Percentiles rank a stretch among this genome's conserved stretches.
These are phyloP conservation scores for Ziziphus jujuba DNA, from an alignment of 306 rosid genomes.

Conservation along the genomic window DNA sequence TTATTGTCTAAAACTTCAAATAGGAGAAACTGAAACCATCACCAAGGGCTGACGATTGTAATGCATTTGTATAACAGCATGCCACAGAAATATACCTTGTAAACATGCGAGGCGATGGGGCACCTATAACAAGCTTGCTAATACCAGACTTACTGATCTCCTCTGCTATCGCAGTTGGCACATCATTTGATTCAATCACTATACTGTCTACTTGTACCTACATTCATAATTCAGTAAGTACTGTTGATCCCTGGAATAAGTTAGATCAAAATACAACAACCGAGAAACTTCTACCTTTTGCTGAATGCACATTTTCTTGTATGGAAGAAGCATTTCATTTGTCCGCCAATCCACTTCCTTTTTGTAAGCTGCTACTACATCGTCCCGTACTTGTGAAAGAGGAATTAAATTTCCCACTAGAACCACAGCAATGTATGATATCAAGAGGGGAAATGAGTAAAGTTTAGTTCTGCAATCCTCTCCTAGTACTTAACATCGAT, in stretches of 20 bases:
- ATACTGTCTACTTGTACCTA: constrained; percentile 78
- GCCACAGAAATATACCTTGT: constrained; percentile 48
- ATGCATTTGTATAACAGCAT: constrained; percentile 11
- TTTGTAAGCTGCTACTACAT: constrained; percentile 57
- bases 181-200: constrained; percentile 76
- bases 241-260: constrained; percentile 15
- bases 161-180: constrained; percentile 64
- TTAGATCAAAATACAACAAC: constrained; percentile 20
- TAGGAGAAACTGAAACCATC: not conserved
- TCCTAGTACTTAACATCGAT: too few relatives aligned
- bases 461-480: not conserved
- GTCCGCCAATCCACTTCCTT: constrained; percentile 69
- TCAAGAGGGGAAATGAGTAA: not conserved
- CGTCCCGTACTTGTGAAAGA: constrained; percentile 59
- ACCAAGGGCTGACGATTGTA: not conserved
- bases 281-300: constrained; percentile 58
- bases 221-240: constrained; percentile 7
- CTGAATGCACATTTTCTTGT: constrained; percentile 64
- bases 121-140: constrained; percentile 73
- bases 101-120: constrained; percentile 72
- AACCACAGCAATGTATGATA: constrained; percentile 3
- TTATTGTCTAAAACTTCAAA: not conserved
- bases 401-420: constrained; percentile 82
- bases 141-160: constrained; percentile 58
- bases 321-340: constrained; percentile 68